Evolutionary conservation across 2,329 filamentous ascomycete genomes (phyloP), one percentile per base, ranked within the genome.

Genomic region (Penicillium corylophilum): DNA sequence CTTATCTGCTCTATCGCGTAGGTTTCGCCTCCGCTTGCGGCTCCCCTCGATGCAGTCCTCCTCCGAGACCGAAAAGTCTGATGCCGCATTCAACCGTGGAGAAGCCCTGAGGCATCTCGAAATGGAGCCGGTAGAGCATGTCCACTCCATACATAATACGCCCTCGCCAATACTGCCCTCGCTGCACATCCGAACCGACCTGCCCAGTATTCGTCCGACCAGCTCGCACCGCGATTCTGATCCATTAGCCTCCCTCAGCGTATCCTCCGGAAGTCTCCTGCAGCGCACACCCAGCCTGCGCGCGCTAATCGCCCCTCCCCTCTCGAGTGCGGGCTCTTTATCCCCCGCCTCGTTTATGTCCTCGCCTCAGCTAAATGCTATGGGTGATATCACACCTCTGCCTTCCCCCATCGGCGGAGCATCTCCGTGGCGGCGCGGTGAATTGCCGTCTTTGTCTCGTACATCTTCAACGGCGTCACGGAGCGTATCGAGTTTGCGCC

Each of bases 331-430:
- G 4, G 75, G 72, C 12, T 77, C 76, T 1, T 62, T 78, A 18
- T 79, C 84, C 1, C 79, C 86, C 12, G 87, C 82, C 62, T 90
- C 87, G 3, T 76, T 80, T 26, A 78, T 87, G n/a, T 82, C 87
- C 6, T 91, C 88, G 50, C 88, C 88, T 3, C 82, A 88, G 57
- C 82, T 91, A 48, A 81, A 84, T 53, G 87, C 88, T 41, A 87
- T 91, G 83, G 84, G 85, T 55, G 87, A 90, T 67, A 79, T 94
- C 56, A 93, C 89, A 3, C 89, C 89, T 49, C 74, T 94, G 29
- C 89, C 89, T 2, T 93, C 89, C 20, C 89, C 89, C 4, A 78
- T 92, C 41, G 78, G 69, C 28, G 67, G 65, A 16, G 57, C 58
- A 5, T 65, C 68, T 22, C 64, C 71, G 20, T 75, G 72, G 72